Percentiles rank a stretch among this genome's conserved stretches.
phyloP scores from a whole-genome alignment of 495 filamentous ascomycete species.

The Oidiodendron maius region DNA sequence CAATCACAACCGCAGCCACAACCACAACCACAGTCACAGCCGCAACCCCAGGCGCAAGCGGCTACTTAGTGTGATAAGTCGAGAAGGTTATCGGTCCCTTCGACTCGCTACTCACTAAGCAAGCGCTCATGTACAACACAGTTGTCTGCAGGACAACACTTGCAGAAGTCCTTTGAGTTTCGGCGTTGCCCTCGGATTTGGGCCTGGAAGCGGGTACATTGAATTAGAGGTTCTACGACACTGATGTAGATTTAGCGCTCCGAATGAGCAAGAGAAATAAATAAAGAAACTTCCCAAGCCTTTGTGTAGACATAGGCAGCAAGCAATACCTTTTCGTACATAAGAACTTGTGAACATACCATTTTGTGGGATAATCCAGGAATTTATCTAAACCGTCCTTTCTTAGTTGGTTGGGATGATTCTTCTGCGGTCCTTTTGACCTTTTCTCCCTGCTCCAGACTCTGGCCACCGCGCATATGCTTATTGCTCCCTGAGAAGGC shows the following conservation, averaged over 20 bases:
- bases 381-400: constrained; percentile 29
- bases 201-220: constrained; percentile 15
- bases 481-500: constrained; percentile 22
- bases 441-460: constrained; percentile 23
- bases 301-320: constrained; percentile 19
- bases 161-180: constrained; percentile 3
- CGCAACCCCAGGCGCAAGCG: constrained; percentile 17
- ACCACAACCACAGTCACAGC: constrained; percentile 29
- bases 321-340: neutral
- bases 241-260: constrained; percentile 33
- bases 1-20: constrained; percentile 13
- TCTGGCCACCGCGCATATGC: constrained; percentile 20
- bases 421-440: constrained; percentile 30
- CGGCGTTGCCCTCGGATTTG: constrained; percentile 20
- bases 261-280: constrained; percentile 22
- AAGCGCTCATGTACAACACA: constrained; percentile 12
- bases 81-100: neutral
- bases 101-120: neutral
- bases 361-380: constrained; percentile 17
- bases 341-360: constrained; percentile 26
- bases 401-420: constrained; percentile 18
- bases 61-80: constrained; percentile 6
- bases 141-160: constrained; percentile 9
- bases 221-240: constrained; percentile 32
- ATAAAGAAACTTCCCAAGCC: constrained; percentile 27